Evolutionary conservation across 371 early-diverging fungal species (phyloP), one percentile per base, ranked within the genome.

Genomic region (Rozella allomycis): DNA sequence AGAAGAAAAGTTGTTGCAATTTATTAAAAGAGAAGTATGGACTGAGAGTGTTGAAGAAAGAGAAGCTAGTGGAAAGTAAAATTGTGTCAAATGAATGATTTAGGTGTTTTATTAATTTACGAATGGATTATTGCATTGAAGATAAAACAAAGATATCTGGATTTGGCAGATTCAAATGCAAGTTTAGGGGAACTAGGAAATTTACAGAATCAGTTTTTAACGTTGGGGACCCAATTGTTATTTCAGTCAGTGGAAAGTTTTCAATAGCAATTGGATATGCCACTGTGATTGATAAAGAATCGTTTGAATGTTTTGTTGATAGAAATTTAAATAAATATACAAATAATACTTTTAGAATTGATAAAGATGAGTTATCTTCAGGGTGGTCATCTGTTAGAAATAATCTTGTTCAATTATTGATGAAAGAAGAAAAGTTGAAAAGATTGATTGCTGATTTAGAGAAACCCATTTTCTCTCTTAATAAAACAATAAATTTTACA

Each of bases 241-340:
- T 91, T 2, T 83, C 85, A 0, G 45, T 46, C 3, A 20, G 14
- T 25, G 75, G 69, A 0, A 72, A 75, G 23, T 67, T 67, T 39
- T 78, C 74, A 7, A 38, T 88, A 1, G 76, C 77, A 0, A 58
- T 72, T 23, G 90, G 90, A 0, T 74, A 66, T 41, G 66, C 85
- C 7, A 34, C 43, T 6, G 55, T 55, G 0, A 11, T 81, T 9
- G 44, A 49, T 12, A 40, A 43, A 3, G 41, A 42, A 17, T 1
- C 16, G 3, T 31, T 31, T 4, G 31, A 31, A 11, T 3, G 16
- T 21, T 2, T 2, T n/a, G 8, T 9, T 22, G 8, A 11, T 7
- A 28, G 4, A 20, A 14, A 19, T 23, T 29, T 9, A n/a, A 31
- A 1, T 17, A 41, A 2, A 43, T 42, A 26, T 37, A 47, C n/a